These are phyloP conservation scores for Leishmania tarentolae DNA, from an alignment of 208 protist genomes.

Conservation along the genomic window DNA sequence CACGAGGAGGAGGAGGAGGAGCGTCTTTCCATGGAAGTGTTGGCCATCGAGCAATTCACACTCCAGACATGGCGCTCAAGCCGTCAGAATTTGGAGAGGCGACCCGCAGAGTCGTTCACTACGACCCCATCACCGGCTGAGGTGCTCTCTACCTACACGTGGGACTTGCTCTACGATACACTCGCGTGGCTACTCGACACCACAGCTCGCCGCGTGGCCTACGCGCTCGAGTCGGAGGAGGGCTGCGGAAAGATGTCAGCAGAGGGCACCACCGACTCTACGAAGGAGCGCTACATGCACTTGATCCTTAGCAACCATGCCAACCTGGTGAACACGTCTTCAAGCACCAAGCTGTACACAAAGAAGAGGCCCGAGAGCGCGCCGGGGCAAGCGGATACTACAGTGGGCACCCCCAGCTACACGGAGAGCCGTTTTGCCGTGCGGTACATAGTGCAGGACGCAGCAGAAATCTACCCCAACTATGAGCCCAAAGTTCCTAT, in stretches of 20 bases:
- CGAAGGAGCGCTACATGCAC: slow-evolving; percentile 20
- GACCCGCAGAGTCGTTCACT: slow-evolving; percentile 27
- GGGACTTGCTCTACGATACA: slow-evolving; percentile 38
- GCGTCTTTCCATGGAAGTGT: slow-evolving; percentile 16
- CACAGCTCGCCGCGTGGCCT: slow-evolving; percentile 15
- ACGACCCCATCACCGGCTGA: slow-evolving; percentile 22
- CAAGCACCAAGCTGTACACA: slow-evolving; percentile 18
- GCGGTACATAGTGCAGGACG: slow-evolving; percentile 28
- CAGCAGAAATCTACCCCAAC: slow-evolving; percentile 31
- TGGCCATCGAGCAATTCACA: slow-evolving; percentile 29
- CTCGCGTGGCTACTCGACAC: slow-evolving; percentile 31
- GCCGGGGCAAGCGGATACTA: not conserved
- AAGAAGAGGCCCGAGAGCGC: slow-evolving; percentile 13
- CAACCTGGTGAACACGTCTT: slow-evolving; percentile 30
- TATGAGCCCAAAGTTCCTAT: slow-evolving; percentile 27
- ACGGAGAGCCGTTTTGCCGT: slow-evolving; percentile 40
- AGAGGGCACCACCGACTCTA: not conserved
- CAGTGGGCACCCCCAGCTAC: slow-evolving; percentile 5
- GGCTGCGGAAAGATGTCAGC: not conserved
- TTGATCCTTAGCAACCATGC: slow-evolving; percentile 36
- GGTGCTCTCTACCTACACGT: slow-evolving; percentile 30
- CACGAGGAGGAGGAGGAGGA: not conserved
- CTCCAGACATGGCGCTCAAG: slow-evolving; percentile 9
- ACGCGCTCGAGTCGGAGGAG: slow-evolving; percentile 15
- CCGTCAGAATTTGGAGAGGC: slow-evolving; percentile 20